A percentile compares a stretch with the other conserved stretches of the same genome.
These are phyloP conservation scores for Cladophialophora bantiana DNA, from an alignment of 2,329 filamentous ascomycete genomes.

Conservation along the genomic window DNA sequence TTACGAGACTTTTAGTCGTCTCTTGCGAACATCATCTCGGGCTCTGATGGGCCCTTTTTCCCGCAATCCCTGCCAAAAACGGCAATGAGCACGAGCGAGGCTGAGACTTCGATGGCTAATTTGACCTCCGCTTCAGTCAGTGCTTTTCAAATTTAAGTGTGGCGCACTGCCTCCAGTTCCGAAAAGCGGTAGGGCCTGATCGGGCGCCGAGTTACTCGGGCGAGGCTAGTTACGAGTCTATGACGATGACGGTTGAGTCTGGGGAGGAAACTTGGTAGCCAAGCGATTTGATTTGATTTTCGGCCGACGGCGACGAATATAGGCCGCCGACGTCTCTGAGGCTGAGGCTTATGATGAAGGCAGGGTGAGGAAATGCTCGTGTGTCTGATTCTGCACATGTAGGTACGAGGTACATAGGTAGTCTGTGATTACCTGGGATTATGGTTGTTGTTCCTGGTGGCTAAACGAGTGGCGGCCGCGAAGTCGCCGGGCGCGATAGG, in stretches of 20 bases:
- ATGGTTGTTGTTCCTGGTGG: not conserved
- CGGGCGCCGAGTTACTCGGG: not conserved
- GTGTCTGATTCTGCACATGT: too few species aligned
- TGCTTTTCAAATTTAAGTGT: not conserved
- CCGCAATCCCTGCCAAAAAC: not conserved
- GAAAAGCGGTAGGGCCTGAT: slow-evolving; percentile 5
- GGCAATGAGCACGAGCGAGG: not conserved
- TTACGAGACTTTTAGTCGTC: not conserved
- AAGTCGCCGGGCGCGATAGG: not conserved
- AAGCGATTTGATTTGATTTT: not conserved
- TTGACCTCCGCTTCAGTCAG: not conserved
- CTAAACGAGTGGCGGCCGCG: not conserved
- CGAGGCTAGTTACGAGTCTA: not conserved
- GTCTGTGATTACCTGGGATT: not conserved
- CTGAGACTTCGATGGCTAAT: not conserved
- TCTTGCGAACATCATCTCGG: not conserved
- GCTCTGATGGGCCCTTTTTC: not conserved
- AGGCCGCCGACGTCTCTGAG: slow-evolving; percentile 1
- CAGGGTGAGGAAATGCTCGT: not conserved
- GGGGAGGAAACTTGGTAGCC: not conserved
- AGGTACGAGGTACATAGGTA: too few species aligned
- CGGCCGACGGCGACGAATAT: not conserved
- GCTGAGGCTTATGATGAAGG: slow-evolving; percentile 11
- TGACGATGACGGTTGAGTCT: not conserved
- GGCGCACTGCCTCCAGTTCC: not conserved